Conservation (phyloP, 495 filamentous ascomycete species). For the Neurospora pannonica region DNA sequence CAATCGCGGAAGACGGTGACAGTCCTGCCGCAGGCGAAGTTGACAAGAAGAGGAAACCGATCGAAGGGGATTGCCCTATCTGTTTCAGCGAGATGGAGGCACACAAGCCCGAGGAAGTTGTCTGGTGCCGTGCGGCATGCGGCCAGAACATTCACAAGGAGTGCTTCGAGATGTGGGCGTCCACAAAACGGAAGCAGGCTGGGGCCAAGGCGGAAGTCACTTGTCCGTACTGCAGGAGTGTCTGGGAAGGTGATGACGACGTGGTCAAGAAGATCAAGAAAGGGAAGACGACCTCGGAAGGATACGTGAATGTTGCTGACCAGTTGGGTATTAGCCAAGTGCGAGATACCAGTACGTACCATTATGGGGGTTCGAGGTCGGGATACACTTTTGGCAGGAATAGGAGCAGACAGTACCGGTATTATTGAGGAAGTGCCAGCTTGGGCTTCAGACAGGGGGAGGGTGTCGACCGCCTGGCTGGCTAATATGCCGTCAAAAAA, state of each 20-base stretch:
- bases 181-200: slow-evolving; percentile 35
- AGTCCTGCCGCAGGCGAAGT: background rate
- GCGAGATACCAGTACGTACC: background rate
- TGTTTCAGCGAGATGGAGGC: slow-evolving; percentile 62
- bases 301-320: slow-evolving; percentile 57
- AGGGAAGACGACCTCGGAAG: slow-evolving; percentile 38
- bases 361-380: background rate
- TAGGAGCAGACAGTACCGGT: background rate
- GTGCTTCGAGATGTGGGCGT: slow-evolving; percentile 65
- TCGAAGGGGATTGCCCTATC: slow-evolving; percentile 72
- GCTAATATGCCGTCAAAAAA: background rate
- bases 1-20: slow-evolving; percentile 4
- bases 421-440: background rate
- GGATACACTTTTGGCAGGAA: background rate
- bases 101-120: slow-evolving; percentile 39
- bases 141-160: slow-evolving; percentile 69
- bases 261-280: slow-evolving; percentile 38
- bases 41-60: slow-evolving; percentile 32
- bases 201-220: slow-evolving; percentile 34
- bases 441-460: background rate
- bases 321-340: slow-evolving; percentile 49
- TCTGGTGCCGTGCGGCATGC: slow-evolving; percentile 65
- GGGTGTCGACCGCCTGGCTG: background rate
- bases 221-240: slow-evolving; percentile 53
- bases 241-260: slow-evolving; percentile 49